Evolutionary conservation across 495 filamentous ascomycete species (phyloP).

Genomic region (Hypoxylon fragiforme): DNA sequence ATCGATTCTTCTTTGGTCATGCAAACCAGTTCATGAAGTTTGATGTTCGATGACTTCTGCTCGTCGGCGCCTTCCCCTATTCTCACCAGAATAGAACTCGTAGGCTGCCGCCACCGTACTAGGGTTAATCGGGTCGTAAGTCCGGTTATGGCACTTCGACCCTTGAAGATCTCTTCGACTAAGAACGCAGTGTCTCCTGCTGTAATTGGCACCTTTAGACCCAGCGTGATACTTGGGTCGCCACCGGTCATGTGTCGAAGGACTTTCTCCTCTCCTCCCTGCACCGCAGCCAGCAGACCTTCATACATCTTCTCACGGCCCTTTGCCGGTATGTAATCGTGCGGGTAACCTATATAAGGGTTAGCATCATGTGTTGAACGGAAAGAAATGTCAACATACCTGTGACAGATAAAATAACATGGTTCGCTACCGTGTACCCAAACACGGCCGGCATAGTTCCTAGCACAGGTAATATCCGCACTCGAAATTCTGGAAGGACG

Average conservation of each 20-base stretch:
- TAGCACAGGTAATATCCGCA: constrained; percentile 89
- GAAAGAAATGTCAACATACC: constrained; percentile 33
- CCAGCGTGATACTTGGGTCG: constrained; percentile 58
- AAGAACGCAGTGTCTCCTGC: constrained; percentile 81
- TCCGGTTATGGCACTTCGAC: constrained; percentile 80
- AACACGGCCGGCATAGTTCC: constrained; percentile 98
- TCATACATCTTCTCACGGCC: constrained; percentile 89
- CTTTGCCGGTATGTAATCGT: constrained; percentile 81
- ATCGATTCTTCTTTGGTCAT: constrained; percentile 96
- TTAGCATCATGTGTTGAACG: constrained; percentile 1
- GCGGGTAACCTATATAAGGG: constrained; percentile 66
- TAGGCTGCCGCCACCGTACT: constrained; percentile 69
- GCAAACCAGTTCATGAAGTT: constrained; percentile 76
- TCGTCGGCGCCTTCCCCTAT: constrained; percentile 63
- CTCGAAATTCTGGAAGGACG: constrained; percentile 87
- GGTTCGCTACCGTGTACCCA: constrained; percentile 86
- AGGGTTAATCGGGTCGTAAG: constrained; percentile 76
- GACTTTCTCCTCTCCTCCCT: constrained; percentile 75
- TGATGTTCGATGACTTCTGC: constrained; percentile 68
- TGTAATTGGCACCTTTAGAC: constrained; percentile 76
- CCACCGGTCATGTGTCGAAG: constrained; percentile 57
- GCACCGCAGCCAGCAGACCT: constrained; percentile 68
- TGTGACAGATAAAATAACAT: constrained; percentile 83
- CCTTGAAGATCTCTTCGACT: constrained; percentile 85
- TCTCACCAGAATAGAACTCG: constrained; percentile 45